Percentiles rank a stretch among this genome's conserved stretches.
Conservation (phyloP, 2,329 filamentous ascomycete genomes). For the Phialophora macrospora region DNA sequence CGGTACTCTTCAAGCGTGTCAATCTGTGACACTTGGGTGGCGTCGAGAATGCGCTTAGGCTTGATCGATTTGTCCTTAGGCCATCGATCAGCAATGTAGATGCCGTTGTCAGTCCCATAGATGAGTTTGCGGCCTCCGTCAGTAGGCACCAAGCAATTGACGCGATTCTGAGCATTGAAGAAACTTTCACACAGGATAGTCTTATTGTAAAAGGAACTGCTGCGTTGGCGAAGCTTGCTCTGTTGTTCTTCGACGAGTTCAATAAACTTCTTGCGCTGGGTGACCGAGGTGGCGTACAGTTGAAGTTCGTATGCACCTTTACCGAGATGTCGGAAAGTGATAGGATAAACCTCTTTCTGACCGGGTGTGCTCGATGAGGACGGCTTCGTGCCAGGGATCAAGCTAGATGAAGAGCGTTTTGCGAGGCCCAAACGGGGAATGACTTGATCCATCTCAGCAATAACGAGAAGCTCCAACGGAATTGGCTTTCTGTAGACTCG, state of each 20-base stretch:
- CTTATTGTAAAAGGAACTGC: conserved; percentile 72
- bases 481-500: conserved; percentile 96
- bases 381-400: conserved; percentile 67
- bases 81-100: conserved; percentile 90
- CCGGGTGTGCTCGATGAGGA: conserved; percentile 53
- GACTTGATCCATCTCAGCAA: conserved; percentile 96
- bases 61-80: conserved; percentile 75
- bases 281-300: conserved; percentile 82
- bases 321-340: conserved; percentile 93
- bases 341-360: conserved; percentile 80
- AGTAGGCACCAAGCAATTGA: conserved; percentile 95
- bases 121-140: conserved; percentile 95
- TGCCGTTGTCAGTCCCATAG: conserved; percentile 90
- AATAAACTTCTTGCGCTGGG: conserved; percentile 93
- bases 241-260: conserved; percentile 93
- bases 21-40: conserved; percentile 86
- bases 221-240: conserved; percentile 75
- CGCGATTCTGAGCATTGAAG: conserved; percentile 84
- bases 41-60: conserved; percentile 84
- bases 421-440: conserved; percentile 78
- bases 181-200: conserved; percentile 79
- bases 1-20: conserved; percentile 96
- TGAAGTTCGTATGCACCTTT: conserved; percentile 94
- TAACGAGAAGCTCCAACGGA: conserved; percentile 87
- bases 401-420: conserved; percentile 85